Evolutionary conservation across 805 yeast genomes (phyloP).

Genomic region (Kluyveromyces wickerhamii): DNA sequence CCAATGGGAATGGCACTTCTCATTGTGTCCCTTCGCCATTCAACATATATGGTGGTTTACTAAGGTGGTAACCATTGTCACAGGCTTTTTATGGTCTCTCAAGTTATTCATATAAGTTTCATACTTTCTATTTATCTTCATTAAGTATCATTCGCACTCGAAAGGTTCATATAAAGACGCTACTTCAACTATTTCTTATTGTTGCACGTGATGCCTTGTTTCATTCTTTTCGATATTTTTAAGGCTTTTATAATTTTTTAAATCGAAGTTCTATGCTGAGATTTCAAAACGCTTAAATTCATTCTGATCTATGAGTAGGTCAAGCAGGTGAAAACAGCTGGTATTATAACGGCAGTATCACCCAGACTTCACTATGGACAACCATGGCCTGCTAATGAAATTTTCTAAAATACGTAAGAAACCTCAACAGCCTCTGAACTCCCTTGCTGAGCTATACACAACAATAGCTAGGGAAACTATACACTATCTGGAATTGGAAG

Average conservation of each 20-base stretch:
- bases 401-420: constrained; percentile 38
- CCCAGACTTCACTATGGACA: too few species aligned
- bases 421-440: constrained; percentile 54
- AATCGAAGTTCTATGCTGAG: too few species aligned
- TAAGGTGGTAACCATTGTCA: constrained; percentile 41
- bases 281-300: too few species aligned
- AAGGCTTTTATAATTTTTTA: too few species aligned
- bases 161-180: too few species aligned
- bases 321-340: too few species aligned
- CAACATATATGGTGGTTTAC: constrained; percentile 98
- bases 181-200: too few species aligned
- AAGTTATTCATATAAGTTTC: constrained; percentile 4
- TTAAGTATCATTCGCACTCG: background rate
- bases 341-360: too few species aligned
- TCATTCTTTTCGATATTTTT: too few species aligned
- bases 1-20: constrained; percentile 60
- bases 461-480: constrained; percentile 55
- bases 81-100: constrained; percentile 34
- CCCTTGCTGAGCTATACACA: constrained; percentile 51
- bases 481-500: constrained; percentile 50
- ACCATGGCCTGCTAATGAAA: constrained; percentile 12
- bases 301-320: too few species aligned
- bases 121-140: background rate
- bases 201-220: too few species aligned
- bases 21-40: constrained; percentile 70